A percentile compares a stretch with the other conserved stretches of the same genome.
These are phyloP conservation scores for Ettlia oleoabundans DNA, from an alignment of 139 green algal genomes.

Conservation along the genomic window DNA sequence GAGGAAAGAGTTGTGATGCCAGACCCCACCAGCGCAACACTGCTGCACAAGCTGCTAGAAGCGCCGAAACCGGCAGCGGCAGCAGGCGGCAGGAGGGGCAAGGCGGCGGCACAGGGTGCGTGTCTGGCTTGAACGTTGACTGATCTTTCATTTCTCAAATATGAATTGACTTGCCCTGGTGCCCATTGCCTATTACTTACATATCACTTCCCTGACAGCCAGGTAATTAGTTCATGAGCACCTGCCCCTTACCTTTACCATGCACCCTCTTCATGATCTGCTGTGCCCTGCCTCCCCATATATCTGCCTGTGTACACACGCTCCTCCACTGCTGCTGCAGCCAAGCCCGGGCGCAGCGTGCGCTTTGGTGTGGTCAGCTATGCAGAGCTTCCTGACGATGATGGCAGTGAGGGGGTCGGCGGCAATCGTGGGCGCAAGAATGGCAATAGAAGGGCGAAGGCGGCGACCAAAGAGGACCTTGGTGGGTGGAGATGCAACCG, in stretches of 20 bases:
- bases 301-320: background rate
- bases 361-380: background rate
- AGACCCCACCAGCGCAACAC: slow-evolving; percentile 12
- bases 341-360: background rate
- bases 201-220: no score
- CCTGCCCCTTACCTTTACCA: no score
- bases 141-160: no score
- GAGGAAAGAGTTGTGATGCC: slow-evolving; percentile 29
- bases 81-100: background rate
- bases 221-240: no score
- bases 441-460: background rate
- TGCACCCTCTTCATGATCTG: no score
- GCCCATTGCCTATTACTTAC: no score
- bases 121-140: no score
- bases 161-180: no score
- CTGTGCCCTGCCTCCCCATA: no score
- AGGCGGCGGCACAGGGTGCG: background rate
- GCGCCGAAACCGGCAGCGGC: background rate
- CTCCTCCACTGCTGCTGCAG: background rate
- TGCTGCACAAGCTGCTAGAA: slow-evolving; percentile 14
- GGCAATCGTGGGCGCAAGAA: background rate
- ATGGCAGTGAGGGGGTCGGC: background rate
- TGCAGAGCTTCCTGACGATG: background rate
- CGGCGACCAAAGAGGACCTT: background rate
- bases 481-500: background rate